Base-by-base conservation (phyloP, 805 yeast species). In the Metahyphopichia silvanorum region DNA sequence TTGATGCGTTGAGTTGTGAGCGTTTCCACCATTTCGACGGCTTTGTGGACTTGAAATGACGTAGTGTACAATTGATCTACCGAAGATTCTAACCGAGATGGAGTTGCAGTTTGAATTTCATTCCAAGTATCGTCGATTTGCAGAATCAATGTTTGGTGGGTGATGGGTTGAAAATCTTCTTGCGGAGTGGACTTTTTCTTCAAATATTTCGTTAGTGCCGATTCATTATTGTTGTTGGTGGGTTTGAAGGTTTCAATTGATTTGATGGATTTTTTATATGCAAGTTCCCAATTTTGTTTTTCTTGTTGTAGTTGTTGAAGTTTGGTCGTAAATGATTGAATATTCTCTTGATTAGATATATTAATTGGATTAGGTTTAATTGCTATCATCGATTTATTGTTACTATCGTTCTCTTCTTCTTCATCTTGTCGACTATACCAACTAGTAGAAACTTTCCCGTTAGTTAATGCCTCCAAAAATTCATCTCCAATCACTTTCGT, bases 401-500 rank as follows among this genome's bases (percentile, higher is more conserved):
- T 43, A 6, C 47, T 50, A 4, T 44, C 55, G n/a, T n/a, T n/a
- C n/a, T n/a, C n/a, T 1, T 44, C 53, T 3, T 47, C 47, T 2
- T 43, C 49, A 4, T 51, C 56, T 11, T 47, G 44, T 10, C 69
- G 53, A 32, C 63, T 66, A 71, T 82, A 80, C 94, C 93, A 85
- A 47, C 82, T 77, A 3, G 83, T 76, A 31, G 74, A 62, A 11
- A 84, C 66, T 35, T 67, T 64, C 6, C 86, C 86, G 23, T 76
- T 72, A 12, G 67, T 62, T 34, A 85, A 54, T 43, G 79, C 86
- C 18, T 70, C 56, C 6, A 82, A 55, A 4, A 82, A 46, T 46
- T 81, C 86, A 33, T 79, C 81, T 47, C 77, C 73, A 25, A 85
- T 79, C 3, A 76, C 77, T 37, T 75, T 71, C 14, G 87, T 63